Evolutionary conservation across 192 early-diverging fungal species (phyloP), one percentile per base, ranked within the genome.

Genomic region (Coemansia sp.): DNA sequence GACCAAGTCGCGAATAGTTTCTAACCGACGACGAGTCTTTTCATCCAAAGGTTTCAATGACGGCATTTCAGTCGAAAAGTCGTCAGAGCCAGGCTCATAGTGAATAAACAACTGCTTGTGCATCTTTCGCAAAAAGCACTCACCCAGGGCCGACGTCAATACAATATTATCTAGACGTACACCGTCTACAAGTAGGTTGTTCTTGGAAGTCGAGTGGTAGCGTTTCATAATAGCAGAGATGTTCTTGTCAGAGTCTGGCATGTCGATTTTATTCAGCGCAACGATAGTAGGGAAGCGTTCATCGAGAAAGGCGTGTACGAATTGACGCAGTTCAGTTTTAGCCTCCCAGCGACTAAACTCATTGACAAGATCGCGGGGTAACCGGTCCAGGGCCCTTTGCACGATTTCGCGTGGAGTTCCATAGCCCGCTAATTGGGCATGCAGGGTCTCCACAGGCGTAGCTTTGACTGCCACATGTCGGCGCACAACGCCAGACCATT

Each of bases 221-320:
- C 90, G 89, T 11, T 88, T 70, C 69, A 87, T 82, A 34, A 94
- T 93, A 32, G 87, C 81, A 22, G 89, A 86, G 59, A 94, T 92
- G 70, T 94, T 93, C 71, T 90, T 91, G 72, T 91, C 92, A 1
- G 90, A 78, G 45, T 94, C 93, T 1, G 93, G 87, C 67, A 92
- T 84, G 64, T 94, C 93, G 41, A 94, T 93, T 62, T 94, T 94
- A 82, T 94, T 94, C 34, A 94, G 77, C 3, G 92, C 90, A 39
- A 94, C 86, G 47, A 94, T 68, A 0, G 92, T 94, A 11, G 93
- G 93, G 64, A 94, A 94, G 10, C 92, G 85, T 61, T 85, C 85
- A 40, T 92, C 88, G 63, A 94, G 62, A 68, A 94, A 94, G 20
- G 68, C 84, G 32, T 82, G 70, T 4, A 94, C 90, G 49, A 94